Percentiles rank a stretch among this genome's conserved stretches.
phyloP scores from a whole-genome alignment of 2,329 filamentous ascomycete species.

The Dryadomyces quercus-mongolicae region DNA sequence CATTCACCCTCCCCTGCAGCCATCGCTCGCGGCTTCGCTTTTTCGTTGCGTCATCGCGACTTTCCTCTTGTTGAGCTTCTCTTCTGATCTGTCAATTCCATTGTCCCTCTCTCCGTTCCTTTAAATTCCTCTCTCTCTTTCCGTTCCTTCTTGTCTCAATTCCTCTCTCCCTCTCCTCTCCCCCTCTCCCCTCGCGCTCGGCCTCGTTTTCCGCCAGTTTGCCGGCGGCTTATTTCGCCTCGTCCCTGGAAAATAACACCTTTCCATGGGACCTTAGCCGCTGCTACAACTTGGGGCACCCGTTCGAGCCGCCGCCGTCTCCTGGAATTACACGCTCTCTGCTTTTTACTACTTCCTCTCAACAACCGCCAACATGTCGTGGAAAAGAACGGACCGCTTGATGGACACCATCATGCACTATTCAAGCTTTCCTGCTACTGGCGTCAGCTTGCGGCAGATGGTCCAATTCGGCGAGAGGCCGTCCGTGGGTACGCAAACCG shows the following conservation, averaged over 20 bases:
- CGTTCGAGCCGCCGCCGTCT: neutral
- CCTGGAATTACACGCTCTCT: too few relatives aligned
- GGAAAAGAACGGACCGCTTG: slow-evolving; percentile 80
- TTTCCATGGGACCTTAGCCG: slow-evolving; percentile 2
- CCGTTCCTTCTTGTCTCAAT: too few relatives aligned
- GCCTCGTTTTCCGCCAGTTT: too few relatives aligned
- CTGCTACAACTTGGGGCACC: neutral
- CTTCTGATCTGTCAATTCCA: too few relatives aligned
- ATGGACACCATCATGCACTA: slow-evolving; percentile 98
- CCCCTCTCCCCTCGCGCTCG: neutral
- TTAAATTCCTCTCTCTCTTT: neutral
- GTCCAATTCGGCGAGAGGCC: slow-evolving; percentile 95
- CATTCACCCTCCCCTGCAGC: neutral
- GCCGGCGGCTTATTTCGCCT: too few relatives aligned
- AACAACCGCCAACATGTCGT: slow-evolving; percentile 56
- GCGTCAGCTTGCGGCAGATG: slow-evolving; percentile 95
- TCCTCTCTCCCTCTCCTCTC: neutral
- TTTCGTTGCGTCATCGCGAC: neutral
- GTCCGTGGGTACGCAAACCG: slow-evolving; percentile 56
- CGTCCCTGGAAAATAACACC: too few relatives aligned
- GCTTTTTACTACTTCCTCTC: too few relatives aligned
- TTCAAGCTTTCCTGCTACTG: slow-evolving; percentile 91
- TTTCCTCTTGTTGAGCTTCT: neutral
- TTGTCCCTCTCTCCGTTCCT: neutral
- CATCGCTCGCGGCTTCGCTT: neutral